A percentile compares a stretch with the other conserved stretches of the same genome.
These are phyloP conservation scores for Cryptococcus sp. DNA, from an alignment of 1,284 basidiomycete genomes.

Conservation along the genomic window DNA sequence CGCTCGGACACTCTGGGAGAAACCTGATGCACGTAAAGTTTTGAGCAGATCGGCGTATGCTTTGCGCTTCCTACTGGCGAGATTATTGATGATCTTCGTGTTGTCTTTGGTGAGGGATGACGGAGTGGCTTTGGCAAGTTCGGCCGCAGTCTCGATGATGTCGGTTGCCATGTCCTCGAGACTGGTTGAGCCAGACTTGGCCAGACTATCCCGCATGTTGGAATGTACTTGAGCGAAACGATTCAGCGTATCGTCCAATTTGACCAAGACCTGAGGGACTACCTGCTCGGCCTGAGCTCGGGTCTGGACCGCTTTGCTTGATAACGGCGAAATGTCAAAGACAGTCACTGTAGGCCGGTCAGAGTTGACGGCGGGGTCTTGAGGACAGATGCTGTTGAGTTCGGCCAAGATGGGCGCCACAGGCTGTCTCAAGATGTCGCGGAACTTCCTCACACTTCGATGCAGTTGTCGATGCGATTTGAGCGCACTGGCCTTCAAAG, in stretches of 20 bases:
- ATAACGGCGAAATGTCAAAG: slow-evolving; percentile 17
- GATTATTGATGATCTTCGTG: slow-evolving; percentile 72
- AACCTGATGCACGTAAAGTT: slow-evolving; percentile 79
- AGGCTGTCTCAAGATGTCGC: slow-evolving; percentile 81
- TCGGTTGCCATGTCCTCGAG: slow-evolving; percentile 71
- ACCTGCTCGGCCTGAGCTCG: slow-evolving; percentile 11
- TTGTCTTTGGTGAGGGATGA: slow-evolving; percentile 64
- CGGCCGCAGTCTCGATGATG: slow-evolving; percentile 69
- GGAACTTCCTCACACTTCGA: slow-evolving; percentile 87
- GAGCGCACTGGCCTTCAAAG: slow-evolving; percentile 87
- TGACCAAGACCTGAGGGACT: slow-evolving; percentile 28
- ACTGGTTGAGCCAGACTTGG: slow-evolving; percentile 15
- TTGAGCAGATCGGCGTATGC: slow-evolving; percentile 90
- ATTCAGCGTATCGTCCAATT: slow-evolving; percentile 45
- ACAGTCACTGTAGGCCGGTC: slow-evolving; percentile 3
- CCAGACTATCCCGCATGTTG: slow-evolving; percentile 23
- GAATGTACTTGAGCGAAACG: slow-evolving; percentile 44
- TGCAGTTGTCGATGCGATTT: slow-evolving; percentile 90
- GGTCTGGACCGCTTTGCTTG: slow-evolving; percentile 8
- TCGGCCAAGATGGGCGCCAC: slow-evolving; percentile 54
- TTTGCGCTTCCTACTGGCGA: slow-evolving; percentile 79
- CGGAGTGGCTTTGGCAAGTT: slow-evolving; percentile 63
- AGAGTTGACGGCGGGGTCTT: slow-evolving; percentile 24
- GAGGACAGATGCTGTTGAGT: slow-evolving; percentile 34
- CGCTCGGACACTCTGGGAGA: slow-evolving; percentile 71